Conservation (phyloP, 495 filamentous ascomycete genomes). For the Ascodesmis nigricans region DNA sequence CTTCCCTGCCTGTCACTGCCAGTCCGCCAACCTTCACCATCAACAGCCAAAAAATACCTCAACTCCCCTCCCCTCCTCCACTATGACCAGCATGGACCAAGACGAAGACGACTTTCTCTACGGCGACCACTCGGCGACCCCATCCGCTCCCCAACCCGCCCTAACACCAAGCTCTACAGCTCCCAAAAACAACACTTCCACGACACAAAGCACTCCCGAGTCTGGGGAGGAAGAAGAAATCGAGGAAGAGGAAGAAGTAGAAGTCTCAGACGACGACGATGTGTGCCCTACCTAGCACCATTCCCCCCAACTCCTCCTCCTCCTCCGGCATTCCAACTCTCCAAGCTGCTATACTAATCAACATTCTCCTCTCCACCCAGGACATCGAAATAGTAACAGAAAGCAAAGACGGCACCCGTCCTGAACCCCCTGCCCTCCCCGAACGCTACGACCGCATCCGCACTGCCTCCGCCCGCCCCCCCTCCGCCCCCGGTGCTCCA, state of each 20-base stretch:
- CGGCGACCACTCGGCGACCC: constrained; percentile 9
- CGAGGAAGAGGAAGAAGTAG: constrained; percentile 36
- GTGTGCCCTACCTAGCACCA: constrained; percentile 3
- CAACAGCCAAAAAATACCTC: too few relatives aligned
- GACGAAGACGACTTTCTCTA: constrained; percentile 22
- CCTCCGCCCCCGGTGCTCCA: constrained; percentile 21
- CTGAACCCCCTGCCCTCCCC: constrained; percentile 38
- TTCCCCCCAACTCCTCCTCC: constrained; percentile 4
- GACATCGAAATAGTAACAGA: constrained; percentile 94
- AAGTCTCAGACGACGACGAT: constrained; percentile 34
- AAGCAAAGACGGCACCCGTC: constrained; percentile 49
- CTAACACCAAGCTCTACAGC: constrained; percentile 4
- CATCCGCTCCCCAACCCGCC: constrained; percentile 1
- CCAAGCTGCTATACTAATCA: too few relatives aligned
- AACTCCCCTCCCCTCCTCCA: too few relatives aligned
- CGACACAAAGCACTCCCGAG: constrained; percentile 3
- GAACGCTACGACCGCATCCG: constrained; percentile 39
- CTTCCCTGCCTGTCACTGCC: too few relatives aligned
- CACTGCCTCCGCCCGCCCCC: constrained; percentile 41
- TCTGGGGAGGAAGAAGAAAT: constrained; percentile 31
- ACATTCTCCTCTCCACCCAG: constrained; percentile 24
- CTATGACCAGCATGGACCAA: constrained; percentile 16
- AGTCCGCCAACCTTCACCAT: too few relatives aligned
- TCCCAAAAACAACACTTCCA: constrained; percentile 6
- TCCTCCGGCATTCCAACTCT: too few relatives aligned